Conservation (phyloP, 805 yeast genomes). For the Ogataea nakhonphanomensis region DNA sequence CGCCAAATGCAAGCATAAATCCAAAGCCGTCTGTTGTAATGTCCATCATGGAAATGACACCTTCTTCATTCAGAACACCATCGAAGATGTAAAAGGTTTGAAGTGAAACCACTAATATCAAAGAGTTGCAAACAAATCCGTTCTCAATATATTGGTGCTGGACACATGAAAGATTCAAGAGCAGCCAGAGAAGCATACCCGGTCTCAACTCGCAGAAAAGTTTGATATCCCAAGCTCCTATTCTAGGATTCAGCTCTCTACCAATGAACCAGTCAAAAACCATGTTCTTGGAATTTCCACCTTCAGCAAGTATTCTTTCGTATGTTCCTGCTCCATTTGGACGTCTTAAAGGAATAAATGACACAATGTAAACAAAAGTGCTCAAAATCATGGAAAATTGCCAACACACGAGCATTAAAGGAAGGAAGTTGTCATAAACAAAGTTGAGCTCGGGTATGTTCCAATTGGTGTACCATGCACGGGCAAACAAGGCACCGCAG, state of each 20-base stretch:
- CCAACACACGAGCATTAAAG: conserved; percentile 59
- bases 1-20: conserved; percentile 94
- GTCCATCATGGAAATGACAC: conserved; percentile 91
- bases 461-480: conserved; percentile 46
- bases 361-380: conserved; percentile 57
- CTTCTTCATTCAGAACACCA: conserved; percentile 89
- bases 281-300: conserved; percentile 77
- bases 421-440: conserved; percentile 64
- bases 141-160: conserved; percentile 70
- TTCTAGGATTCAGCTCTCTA: conserved; percentile 89
- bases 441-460: conserved; percentile 73
- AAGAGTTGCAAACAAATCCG: conserved; percentile 66
- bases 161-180: conserved; percentile 71
- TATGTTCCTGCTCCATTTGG: conserved; percentile 51
- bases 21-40: conserved; percentile 96
- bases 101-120: conserved; percentile 61
- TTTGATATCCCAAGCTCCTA: conserved; percentile 83
- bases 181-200: conserved; percentile 82
- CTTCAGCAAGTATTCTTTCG: conserved; percentile 74
- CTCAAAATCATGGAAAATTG: conserved; percentile 64
- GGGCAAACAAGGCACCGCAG: conserved; percentile 40
- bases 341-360: conserved; percentile 57
- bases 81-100: conserved; percentile 86
- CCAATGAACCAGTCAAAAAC: conserved; percentile 97
- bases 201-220: conserved; percentile 92